A percentile compares a stretch with the other conserved stretches of the same genome.
Conservation (phyloP, 164 flowering plant species). For the Houttuynia cordata region DNA sequence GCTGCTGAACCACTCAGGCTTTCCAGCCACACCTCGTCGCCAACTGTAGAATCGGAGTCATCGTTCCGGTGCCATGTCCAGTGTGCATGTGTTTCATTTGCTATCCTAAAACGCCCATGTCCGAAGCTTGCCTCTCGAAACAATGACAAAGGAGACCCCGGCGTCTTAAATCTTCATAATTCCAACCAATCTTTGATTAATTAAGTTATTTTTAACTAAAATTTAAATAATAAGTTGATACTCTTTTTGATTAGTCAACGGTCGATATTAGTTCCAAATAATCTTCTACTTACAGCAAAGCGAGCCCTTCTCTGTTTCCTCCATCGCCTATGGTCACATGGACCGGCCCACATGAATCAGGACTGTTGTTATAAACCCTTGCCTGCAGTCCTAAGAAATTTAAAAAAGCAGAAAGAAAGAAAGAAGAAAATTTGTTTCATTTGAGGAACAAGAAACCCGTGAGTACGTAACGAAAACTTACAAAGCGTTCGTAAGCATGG, state of each 20-base stretch:
- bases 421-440: no score
- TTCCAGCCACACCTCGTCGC: slow-evolving; percentile 51
- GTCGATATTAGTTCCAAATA: no score
- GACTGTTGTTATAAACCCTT: slow-evolving; percentile 45
- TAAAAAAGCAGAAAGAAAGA: no score
- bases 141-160: slow-evolving; percentile 38
- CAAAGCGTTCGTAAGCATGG: slow-evolving; percentile 90
- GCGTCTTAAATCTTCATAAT: slow-evolving; percentile 37
- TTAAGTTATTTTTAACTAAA: no score
- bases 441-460: no score
- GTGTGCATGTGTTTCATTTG: slow-evolving; percentile 49
- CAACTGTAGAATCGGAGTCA: slow-evolving; percentile 26
- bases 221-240: background rate
- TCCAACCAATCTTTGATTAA: background rate
- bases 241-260: no score
- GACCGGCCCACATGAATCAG: slow-evolving; percentile 55
- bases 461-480: slow-evolving; percentile 32
- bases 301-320: slow-evolving; percentile 89
- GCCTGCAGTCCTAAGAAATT: slow-evolving; percentile 55
- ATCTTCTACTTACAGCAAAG: slow-evolving; percentile 29
- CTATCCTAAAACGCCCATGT: slow-evolving; percentile 52
- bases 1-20: slow-evolving; percentile 11
- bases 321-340: slow-evolving; percentile 85
- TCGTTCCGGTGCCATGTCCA: slow-evolving; percentile 93
- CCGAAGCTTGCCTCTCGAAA: slow-evolving; percentile 78